Conservation (phyloP, 352 stramenopile genomes). For the Phytopythium montanum region DNA sequence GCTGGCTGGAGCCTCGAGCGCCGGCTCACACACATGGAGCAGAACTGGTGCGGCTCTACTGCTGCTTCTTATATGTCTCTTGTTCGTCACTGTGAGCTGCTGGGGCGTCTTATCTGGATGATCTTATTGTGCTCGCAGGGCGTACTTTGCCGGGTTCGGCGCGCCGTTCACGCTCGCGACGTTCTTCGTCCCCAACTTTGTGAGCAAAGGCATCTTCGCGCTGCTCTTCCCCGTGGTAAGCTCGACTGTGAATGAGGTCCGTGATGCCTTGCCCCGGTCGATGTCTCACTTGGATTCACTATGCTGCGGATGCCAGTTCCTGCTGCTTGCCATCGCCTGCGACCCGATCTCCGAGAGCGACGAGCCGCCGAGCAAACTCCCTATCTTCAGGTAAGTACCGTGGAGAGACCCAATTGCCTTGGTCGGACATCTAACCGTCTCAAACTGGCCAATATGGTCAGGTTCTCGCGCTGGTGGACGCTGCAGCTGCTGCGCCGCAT, state of each 20-base stretch:
- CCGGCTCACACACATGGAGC: slow-evolving; percentile 69
- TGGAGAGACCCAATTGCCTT: neutral
- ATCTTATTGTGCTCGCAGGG: slow-evolving; percentile 30
- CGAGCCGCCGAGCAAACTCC: slow-evolving; percentile 46
- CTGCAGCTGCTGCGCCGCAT: slow-evolving; percentile 79
- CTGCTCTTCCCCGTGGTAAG: slow-evolving; percentile 82
- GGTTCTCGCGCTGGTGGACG: slow-evolving; percentile 80
- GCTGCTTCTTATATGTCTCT: neutral
- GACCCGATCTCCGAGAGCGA: slow-evolving; percentile 58
- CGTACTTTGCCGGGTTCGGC: slow-evolving; percentile 85
- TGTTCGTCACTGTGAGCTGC: neutral
- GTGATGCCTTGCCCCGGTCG: neutral
- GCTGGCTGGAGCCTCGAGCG: slow-evolving; percentile 84
- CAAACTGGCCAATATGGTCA: slow-evolving; percentile 14
- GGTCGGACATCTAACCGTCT: neutral
- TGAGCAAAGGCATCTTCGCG: slow-evolving; percentile 88
- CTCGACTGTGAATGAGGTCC: neutral
- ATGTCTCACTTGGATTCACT: neutral
- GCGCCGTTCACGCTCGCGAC: slow-evolving; percentile 85
- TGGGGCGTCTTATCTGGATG: neutral
- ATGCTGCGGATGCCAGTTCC: slow-evolving; percentile 54
- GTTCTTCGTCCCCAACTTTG: slow-evolving; percentile 89
- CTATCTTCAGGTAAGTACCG: slow-evolving; percentile 62
- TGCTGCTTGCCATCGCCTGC: slow-evolving; percentile 78
- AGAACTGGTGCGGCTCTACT: slow-evolving; percentile 60